Percentiles rank a stretch among this genome's conserved stretches.
Conservation (phyloP, 768 basidiomycete genomes). For the Amanita molliuscula region DNA sequence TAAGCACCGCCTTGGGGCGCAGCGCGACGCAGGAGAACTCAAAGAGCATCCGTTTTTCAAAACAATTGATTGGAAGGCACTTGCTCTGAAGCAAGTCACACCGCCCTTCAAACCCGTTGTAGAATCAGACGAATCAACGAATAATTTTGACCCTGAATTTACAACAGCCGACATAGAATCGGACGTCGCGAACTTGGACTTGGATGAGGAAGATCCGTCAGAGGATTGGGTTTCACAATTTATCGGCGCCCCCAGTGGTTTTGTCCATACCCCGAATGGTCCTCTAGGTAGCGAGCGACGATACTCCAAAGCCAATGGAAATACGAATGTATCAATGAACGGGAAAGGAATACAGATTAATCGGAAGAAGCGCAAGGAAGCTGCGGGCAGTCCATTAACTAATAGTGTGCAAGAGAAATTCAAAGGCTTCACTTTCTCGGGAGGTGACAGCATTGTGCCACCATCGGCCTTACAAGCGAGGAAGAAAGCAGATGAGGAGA, state of each 20-base stretch:
- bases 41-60: slow-evolving; percentile 96
- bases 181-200: slow-evolving; percentile 42
- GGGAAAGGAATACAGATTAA: slow-evolving; percentile 43
- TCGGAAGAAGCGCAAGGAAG: slow-evolving; percentile 33
- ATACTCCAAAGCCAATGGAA: slow-evolving; percentile 6
- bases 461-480: slow-evolving; percentile 27
- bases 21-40: slow-evolving; percentile 84
- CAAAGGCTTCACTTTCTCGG: slow-evolving; percentile 84
- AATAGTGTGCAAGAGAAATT: slow-evolving; percentile 95
- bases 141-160: slow-evolving; percentile 98
- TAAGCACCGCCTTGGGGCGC: slow-evolving; percentile 90
- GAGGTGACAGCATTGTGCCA: slow-evolving; percentile 54
- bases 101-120: slow-evolving; percentile 98
- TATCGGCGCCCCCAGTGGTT: slow-evolving; percentile 22
- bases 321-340: slow-evolving; percentile 5
- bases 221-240: slow-evolving; percentile 56
- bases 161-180: slow-evolving; percentile 84
- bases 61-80: slow-evolving; percentile 83
- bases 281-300: slow-evolving; percentile 56
- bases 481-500: slow-evolving; percentile 45
- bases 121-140: slow-evolving; percentile 96
- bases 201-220: slow-evolving; percentile 57
- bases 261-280: slow-evolving; percentile 60
- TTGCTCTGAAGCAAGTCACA: slow-evolving; percentile 80
- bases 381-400: slow-evolving; percentile 63